phyloP scores from a whole-genome alignment of 345 rosid genomes.

The Cochlearia excelsa region DNA sequence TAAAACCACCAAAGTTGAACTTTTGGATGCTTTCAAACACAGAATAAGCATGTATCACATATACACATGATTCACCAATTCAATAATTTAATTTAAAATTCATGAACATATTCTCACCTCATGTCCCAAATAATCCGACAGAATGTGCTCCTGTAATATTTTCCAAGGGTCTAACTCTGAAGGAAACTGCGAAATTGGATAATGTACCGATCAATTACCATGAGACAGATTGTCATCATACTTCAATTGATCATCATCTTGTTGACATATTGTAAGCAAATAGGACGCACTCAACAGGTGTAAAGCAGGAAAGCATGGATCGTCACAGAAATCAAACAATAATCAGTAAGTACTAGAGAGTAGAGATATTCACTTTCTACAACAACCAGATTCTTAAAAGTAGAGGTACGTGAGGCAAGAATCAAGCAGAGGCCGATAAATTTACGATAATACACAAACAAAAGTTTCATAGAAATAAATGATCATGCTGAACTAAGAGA shows the following conservation, averaged over 20 bases:
- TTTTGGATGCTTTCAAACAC: conserved; percentile 10
- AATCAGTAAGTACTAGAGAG: conserved; percentile 1
- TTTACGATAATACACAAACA: not conserved
- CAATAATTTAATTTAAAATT: conserved; percentile 6
- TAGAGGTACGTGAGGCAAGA: conserved; percentile 18
- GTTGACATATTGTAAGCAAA: conserved; percentile 10
- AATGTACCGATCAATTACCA: conserved; percentile 14
- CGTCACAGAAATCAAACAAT: conserved; percentile 8
- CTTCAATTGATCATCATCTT: conserved; percentile 10
- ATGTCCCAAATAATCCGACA: conserved; percentile 70
- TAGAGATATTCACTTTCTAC: conserved; percentile 7
- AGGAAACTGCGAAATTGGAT: conserved; percentile 58
- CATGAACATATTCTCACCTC: conserved; percentile 51
- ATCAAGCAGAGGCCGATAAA: conserved; percentile 12
- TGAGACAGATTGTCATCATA: conserved; percentile 26
- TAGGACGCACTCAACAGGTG: conserved; percentile 12
- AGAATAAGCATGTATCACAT: conserved; percentile 5
- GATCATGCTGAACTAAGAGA: conserved; percentile 15
- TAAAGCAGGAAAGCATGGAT: conserved; percentile 3
- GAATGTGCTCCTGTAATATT: conserved; percentile 67
- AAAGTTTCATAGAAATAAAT: conserved; percentile 3
- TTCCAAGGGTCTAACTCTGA: conserved; percentile 86
- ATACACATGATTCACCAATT: conserved; percentile 15
- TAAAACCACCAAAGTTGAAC: conserved; percentile 1
- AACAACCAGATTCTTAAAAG: conserved; percentile 15